Base-by-base conservation (phyloP, 2,329 filamentous ascomycete genomes). In the Ciborinia camelliae region DNA sequence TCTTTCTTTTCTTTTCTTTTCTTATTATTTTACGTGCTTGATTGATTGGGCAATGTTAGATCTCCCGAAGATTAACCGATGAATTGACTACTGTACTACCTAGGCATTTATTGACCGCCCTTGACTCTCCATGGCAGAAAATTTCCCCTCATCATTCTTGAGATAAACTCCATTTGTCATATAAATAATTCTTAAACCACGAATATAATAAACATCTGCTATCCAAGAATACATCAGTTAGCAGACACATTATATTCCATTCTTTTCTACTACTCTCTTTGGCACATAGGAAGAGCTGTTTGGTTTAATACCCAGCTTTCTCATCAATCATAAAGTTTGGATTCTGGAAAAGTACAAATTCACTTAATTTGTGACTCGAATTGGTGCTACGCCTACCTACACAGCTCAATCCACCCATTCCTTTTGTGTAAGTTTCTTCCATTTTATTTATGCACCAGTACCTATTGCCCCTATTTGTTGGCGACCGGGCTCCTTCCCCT, bases 41-140 rank as follows among this genome's bases (percentile, higher is more conserved):
- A 3, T 7, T 23, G 35, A 39, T 54, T 28, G 14, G 8, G 23
- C 47, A 4, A 41, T 12, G 18, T 37, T 12, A 7, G 5, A 9
- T 23, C 7, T 35, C 6, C 55, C 55, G 55, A 47, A 20, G 41
- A 47, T 58, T 4, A 35, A 8, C 55, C 55, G n/a, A n/a, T n/a
- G n/a, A n/a, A n/a, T n/a, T n/a, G n/a, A n/a, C n/a, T n/a, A n/a
- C n/a, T n/a, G n/a, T n/a, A n/a, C n/a, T n/a, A n/a, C n/a, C n/a
- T n/a, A n/a, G n/a, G n/a, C n/a, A n/a, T n/a, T n/a, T n/a, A 3
- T 20, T 59, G 41, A 59, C 55, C 55, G 55, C 41, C 14, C 15
- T 47, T 37, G 14, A 12, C 35, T n/a, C 35, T 37, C 4, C 18
- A 2, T 10, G 55, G 55, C 55, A 59, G 55, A 59, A 59, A 59